Base-by-base conservation (phyloP, 73 alveolate species). In the Loxodes magnus region DNA sequence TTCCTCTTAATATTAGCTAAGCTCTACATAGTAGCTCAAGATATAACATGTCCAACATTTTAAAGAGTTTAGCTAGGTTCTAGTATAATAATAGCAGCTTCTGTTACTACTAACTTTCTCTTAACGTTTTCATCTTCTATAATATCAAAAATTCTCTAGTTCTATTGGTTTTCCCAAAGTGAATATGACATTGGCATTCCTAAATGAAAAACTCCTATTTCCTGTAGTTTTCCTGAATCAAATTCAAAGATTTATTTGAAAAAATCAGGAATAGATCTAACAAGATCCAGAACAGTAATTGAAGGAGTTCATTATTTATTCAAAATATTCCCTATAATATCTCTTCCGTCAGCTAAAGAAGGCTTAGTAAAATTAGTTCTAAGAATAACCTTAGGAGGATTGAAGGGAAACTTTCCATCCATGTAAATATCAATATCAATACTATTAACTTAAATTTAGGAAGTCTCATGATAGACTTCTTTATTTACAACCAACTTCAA, bases 261-360 rank as follows among this genome's bases (percentile, higher is more conserved):
- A 33, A 33, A 33, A n/a, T 12, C 10, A n/a, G 10, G 10, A n/a
- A 33, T 1, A 16, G 20, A 33, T 12, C 14, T 33, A 33, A 33
- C 14, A 1, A 33, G 10, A n/a, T 33, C 43, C 10, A 33, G 20
- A 33, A 33, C 43, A 33, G 43, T 33, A 16, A 16, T 69, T 36
- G 54, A 37, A 7, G 37, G 21, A 1, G 78, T 59, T 74, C 84
- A 71, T 22, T 38, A 28, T 31, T 37, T 56, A 12, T 52, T 62
- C 33, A 71, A 35, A 34, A 71, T 42, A 22, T 71, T 69, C 41
- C 51, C 78, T 0, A 51, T 53, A 24, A 38, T 43, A 43, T 71
- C 84, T 23, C 78, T 38, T 6, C 56, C 71, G 50, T 71, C 84
- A 31, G 72, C 50, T 20, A 71, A 35, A 29, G 55, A 65, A 24